Base-by-base conservation (phyloP, 75 land plant species). In the Sequoiadendron giganteum region DNA sequence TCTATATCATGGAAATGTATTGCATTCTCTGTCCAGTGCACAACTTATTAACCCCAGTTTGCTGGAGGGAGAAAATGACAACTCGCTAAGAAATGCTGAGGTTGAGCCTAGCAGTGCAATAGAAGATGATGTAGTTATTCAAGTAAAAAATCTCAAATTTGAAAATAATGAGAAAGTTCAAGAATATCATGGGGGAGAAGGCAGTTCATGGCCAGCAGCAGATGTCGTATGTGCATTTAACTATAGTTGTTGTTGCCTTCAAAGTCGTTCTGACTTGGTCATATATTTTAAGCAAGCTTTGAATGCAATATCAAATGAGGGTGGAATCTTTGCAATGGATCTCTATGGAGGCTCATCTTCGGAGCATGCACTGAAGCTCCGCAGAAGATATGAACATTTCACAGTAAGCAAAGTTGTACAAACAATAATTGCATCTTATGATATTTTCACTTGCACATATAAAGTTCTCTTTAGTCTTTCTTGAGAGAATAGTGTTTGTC, bases 251-350 rank as follows among this genome's bases (percentile, higher is more conserved):
- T 97, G 99, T 77, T 97, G 99, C 90, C 93, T 97, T 58, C 96
- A 96, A 34, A 90, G 61, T 55, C 95, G 96, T 34, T 84, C 54
- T 16, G 97, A 97, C 1, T 89, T 97, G 75, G 89, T 97, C 36
- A 49, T 77, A 65, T 97, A 97, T 89, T 96, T 97, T 85, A 94
- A 91, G 88, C 90, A 94, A 88, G 95, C 89, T 28, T 88, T 83
- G 73, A 85, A 75, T 70, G 77, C 88, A 14, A 88, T 96, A 47
- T 93, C 93, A 34, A 91, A 86, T 28, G 93, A 91, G 68, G 99
- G 99, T 79, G 97, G 99, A 9, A 95, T 97, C 76, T 97, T 97
- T 91, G 97, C 91, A 19, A 97, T 97, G 99, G 99, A 97, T 88
- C 85, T 97, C 28, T 97, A 95, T 92, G 99, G 99, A 78, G 99